phyloP scores from a whole-genome alignment of 495 filamentous ascomycete species.

The Xylaria longipes region DNA sequence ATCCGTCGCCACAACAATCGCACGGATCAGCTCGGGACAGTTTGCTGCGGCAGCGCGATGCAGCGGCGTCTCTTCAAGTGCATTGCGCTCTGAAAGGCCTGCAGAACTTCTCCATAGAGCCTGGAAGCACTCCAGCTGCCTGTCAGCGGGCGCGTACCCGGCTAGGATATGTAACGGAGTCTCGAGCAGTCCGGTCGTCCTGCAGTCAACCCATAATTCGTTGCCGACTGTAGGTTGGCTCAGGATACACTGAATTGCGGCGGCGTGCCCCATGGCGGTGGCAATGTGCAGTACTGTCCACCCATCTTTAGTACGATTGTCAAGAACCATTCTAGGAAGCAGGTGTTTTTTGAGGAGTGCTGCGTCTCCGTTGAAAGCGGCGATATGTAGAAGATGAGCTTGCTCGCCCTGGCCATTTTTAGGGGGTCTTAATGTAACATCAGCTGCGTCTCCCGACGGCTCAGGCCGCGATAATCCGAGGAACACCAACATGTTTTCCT shows the following conservation, averaged over 20 bases:
- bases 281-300: neutral
- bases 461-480: neutral
- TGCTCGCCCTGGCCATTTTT: neutral
- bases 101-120: neutral
- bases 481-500: neutral
- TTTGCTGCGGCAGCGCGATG: slow-evolving; percentile 4
- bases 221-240: neutral
- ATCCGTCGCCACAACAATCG: neutral
- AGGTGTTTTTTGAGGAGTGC: neutral
- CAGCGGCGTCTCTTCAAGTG: slow-evolving; percentile 1
- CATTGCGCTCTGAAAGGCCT: neutral
- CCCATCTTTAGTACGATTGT: neutral
- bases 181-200: neutral
- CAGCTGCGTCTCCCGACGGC: neutral
- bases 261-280: neutral
- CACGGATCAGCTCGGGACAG: neutral
- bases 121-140: slow-evolving; percentile 2
- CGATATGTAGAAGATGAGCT: neutral
- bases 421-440: neutral
- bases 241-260: neutral
- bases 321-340: neutral
- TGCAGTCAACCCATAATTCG: neutral
- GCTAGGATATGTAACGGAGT: neutral
- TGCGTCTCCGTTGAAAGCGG: neutral
- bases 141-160: neutral